Base-by-base conservation (phyloP, 805 yeast species). In the Brettanomyces sp. region DNA sequence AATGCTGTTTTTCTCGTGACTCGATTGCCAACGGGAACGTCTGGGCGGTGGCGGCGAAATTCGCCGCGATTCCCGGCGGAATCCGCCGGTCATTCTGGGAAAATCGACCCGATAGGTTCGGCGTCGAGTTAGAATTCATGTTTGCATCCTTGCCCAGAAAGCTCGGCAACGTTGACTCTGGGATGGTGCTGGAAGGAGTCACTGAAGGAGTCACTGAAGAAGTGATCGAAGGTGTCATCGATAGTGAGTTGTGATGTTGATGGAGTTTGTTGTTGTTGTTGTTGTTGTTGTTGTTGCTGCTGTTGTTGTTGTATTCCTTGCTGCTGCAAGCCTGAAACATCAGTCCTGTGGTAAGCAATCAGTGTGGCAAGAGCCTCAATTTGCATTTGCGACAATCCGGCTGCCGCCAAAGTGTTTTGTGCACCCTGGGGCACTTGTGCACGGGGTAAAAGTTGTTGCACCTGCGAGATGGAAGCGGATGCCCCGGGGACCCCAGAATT, bases 371-470 rank as follows among this genome's bases (percentile, higher is more conserved):
- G 65, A 2, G 87, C 79, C 55, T 82, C 86, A 12, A 85, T 83
- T 58, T 85, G 93, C 35, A 78, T 79, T 47, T 73, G 77, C 2
- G 79, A 68, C 38, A 85, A 69, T 0, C 93, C 93, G 3, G 82
- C 87, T 5, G 77, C 74, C 5, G 73, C 72, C 40, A 85, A 60
- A 1, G 88, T 75, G 21, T 70, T 63, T 50, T 77, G 75, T 2
- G 90, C 91, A 9, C 88, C 87, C 5, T 79, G 79, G 1, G 93
- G 93, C 4, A 85, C 86, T 0, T 76, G 74, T 13, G 80, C 77
- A 52, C 75, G 74, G 13, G 89, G 88, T 32, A 80, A 56, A 38
- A 47, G 6, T 45, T 46, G 8, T 36, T 30, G 12, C 34, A 43
- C 37, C 32, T 37, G 41, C 9, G 32, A 28, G 32, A 28, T 28